Evolutionary conservation across 179 eudicot genomes (phyloP).

Genomic region (Amaranthus tricolor): DNA sequence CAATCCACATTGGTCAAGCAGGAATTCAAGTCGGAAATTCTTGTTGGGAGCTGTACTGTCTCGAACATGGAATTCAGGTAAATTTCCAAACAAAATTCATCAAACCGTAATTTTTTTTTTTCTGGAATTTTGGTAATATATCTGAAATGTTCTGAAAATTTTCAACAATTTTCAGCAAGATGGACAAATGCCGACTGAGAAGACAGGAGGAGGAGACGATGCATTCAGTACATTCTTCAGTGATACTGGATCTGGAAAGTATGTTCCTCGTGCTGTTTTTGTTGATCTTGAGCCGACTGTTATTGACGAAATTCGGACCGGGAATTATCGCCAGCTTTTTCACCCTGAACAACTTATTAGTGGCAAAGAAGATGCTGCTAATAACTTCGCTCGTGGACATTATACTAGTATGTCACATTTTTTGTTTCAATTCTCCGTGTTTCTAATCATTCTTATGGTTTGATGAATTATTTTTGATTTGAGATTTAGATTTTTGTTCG

Average conservation of each 20-base stretch:
- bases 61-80: slow-evolving; percentile 70
- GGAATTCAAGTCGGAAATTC: slow-evolving; percentile 72
- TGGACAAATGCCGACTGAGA: slow-evolving; percentile 25
- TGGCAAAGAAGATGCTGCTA: slow-evolving; percentile 32
- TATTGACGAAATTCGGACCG: slow-evolving; percentile 31
- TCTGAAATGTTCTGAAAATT: neutral
- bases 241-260: slow-evolving; percentile 26
- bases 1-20: slow-evolving; percentile 77
- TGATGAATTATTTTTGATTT: neutral
- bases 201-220: slow-evolving; percentile 24
- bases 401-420: slow-evolving; percentile 16
- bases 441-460: neutral
- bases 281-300: slow-evolving; percentile 32
- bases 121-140: neutral
- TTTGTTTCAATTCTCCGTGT: no score
- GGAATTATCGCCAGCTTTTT: slow-evolving; percentile 25
- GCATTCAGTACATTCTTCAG: slow-evolving; percentile 29
- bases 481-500: neutral
- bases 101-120: neutral
- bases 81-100: neutral
- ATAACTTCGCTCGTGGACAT: slow-evolving; percentile 30
- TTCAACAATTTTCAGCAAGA: slow-evolving; percentile 8
- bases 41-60: slow-evolving; percentile 79
- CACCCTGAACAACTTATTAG: slow-evolving; percentile 32
- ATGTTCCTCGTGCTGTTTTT: slow-evolving; percentile 24